Evolutionary conservation across 345 rosid genomes (phyloP).

Genomic region (Gossypium sturtianum): DNA sequence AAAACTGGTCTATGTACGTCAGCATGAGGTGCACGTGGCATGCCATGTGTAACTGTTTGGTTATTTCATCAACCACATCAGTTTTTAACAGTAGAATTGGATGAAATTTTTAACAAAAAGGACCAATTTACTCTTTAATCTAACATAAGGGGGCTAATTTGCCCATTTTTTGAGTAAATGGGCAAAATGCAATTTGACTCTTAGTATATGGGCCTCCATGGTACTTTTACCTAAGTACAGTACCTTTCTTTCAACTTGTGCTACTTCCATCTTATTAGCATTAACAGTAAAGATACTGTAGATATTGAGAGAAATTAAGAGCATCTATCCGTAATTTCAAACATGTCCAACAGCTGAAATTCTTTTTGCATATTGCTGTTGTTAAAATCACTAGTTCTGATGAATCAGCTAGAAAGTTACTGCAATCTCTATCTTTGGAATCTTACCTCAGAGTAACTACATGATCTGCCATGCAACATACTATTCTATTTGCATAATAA

Average conservation of each 20-base stretch:
- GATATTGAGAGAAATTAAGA: background rate
- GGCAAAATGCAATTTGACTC: too few relatives aligned
- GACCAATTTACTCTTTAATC: too few relatives aligned
- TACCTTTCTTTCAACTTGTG: background rate
- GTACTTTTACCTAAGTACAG: background rate
- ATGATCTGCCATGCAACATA: constrained; percentile 11
- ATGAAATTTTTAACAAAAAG: too few relatives aligned
- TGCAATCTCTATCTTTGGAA: background rate
- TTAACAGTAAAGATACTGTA: background rate
- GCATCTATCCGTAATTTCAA: background rate
- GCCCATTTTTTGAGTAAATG: too few relatives aligned
- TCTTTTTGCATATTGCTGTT: background rate
- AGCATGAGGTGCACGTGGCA: too few relatives aligned
- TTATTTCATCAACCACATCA: too few relatives aligned
- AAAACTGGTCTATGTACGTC: too few relatives aligned
- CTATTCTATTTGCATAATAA: background rate
- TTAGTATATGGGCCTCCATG: too few relatives aligned
- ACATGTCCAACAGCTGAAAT: background rate
- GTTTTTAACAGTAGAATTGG: too few relatives aligned
- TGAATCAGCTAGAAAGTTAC: constrained; percentile 36
- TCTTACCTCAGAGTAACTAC: background rate
- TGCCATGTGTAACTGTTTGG: too few relatives aligned
- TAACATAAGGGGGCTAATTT: too few relatives aligned
- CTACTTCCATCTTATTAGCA: background rate
- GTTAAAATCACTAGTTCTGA: background rate